Conservation (phyloP, 2,329 filamentous ascomycete species). For the Exophiala oligosperma region DNA sequence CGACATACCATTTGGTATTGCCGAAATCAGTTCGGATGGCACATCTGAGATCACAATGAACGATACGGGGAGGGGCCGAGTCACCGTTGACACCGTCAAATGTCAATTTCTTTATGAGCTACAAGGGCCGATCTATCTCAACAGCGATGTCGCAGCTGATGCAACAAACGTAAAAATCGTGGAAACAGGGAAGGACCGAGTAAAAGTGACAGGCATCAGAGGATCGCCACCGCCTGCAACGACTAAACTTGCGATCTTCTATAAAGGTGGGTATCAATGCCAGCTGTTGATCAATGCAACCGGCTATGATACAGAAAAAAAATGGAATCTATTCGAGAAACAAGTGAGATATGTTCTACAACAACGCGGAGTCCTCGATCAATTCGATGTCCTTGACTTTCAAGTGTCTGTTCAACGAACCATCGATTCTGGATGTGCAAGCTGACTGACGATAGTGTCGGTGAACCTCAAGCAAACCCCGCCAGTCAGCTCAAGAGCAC, state of each 20-base stretch:
- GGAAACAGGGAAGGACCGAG: too few species aligned
- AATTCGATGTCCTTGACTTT: slow-evolving; percentile 53
- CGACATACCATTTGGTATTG: slow-evolving; percentile 51
- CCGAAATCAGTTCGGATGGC: slow-evolving; percentile 49
- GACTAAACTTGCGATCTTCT: slow-evolving; percentile 44
- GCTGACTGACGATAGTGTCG: too few species aligned
- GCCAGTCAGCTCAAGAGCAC: slow-evolving; percentile 42
- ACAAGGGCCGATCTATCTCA: slow-evolving; percentile 28
- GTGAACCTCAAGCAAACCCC: slow-evolving; percentile 37
- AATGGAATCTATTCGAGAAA: slow-evolving; percentile 33
- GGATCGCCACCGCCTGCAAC: slow-evolving; percentile 44
- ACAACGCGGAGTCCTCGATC: slow-evolving; percentile 32
- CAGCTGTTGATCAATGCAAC: slow-evolving; percentile 40
- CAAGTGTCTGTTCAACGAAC: too few species aligned
- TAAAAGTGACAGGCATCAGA: slow-evolving; percentile 30
- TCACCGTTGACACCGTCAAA: slow-evolving; percentile 44
- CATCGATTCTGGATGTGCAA: too few species aligned
- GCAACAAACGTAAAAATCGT: too few species aligned
- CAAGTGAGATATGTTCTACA: slow-evolving; percentile 47
- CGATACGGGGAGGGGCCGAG: slow-evolving; percentile 43
- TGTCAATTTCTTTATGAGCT: slow-evolving; percentile 44
- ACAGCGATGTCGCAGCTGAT: slow-evolving; percentile 3
- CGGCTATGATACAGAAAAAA: slow-evolving; percentile 41
- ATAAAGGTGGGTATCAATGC: slow-evolving; percentile 40
- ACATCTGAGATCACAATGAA: slow-evolving; percentile 53